Conservation (phyloP, 169 alveolate genomes). For the Eimeria tenella region DNA sequence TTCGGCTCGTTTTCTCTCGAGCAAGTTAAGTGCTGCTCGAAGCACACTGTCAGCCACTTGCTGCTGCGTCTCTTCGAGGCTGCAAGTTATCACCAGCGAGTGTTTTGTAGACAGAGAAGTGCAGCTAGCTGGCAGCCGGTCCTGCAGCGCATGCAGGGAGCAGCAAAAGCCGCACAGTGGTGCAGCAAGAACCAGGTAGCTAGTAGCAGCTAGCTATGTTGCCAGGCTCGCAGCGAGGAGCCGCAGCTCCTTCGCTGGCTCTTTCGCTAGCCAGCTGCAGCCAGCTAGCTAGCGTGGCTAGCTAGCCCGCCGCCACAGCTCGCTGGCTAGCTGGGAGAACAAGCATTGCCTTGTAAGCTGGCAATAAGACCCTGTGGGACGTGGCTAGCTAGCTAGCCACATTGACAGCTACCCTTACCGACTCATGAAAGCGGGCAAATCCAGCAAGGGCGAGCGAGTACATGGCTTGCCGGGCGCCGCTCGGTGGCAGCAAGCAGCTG, state of each 20-base stretch:
- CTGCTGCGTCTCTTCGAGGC: conserved; percentile 27
- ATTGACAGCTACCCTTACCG: conserved; percentile 12
- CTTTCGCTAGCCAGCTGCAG: too few relatives aligned
- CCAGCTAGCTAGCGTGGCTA: too few relatives aligned
- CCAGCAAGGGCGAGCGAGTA: conserved; percentile 27
- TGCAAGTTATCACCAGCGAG: conserved; percentile 48
- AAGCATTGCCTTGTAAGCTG: too few relatives aligned
- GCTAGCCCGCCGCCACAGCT: too few relatives aligned
- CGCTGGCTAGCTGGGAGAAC: too few relatives aligned
- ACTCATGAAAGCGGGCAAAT: conserved; percentile 61
- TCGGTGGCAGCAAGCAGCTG: conserved; percentile 30
- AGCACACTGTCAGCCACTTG: conserved; percentile 22
- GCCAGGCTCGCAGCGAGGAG: too few relatives aligned
- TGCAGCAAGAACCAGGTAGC: neutral
- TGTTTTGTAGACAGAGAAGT: conserved; percentile 57
- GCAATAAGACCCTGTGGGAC: neutral
- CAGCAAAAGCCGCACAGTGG: neutral
- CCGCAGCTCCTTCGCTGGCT: too few relatives aligned
- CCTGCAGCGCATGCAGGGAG: neutral
- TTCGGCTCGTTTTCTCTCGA: conserved; percentile 60
- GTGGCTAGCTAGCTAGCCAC: neutral
- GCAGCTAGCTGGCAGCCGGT: conserved; percentile 42
- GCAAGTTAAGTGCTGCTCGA: conserved; percentile 36
- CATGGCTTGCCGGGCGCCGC: conserved; percentile 29
- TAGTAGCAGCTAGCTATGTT: neutral